Evolutionary conservation across 768 basidiomycete species (phyloP), one percentile per base, ranked within the genome.

Genomic region (Leccinum truebloodii): DNA sequence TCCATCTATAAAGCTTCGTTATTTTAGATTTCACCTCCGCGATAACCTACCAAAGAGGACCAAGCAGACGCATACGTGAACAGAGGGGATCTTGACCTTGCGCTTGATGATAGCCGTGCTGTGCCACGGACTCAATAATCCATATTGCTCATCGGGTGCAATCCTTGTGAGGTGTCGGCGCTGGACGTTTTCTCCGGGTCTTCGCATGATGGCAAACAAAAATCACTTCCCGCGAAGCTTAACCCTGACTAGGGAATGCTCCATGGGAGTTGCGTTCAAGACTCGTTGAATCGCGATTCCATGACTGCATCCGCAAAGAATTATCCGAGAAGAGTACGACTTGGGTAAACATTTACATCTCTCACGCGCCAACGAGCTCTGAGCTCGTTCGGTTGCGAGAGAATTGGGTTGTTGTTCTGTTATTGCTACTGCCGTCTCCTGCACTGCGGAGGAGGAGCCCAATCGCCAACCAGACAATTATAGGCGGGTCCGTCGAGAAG

Each of bases 81-180:
- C 59, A 54, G 20, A 64, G 59, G 63, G 68, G 68, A 69, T 69
- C 68, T 69, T 65, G 69, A 59, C 60, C 68, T 59, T 67, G 60
- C 65, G 67, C 68, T 68, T 70, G 63, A 48, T 67, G 67, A 71
- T 71, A 71, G 68, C 68, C 68, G 68, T 71, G 68, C 68, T 71
- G 68, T 69, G 68, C 67, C 55, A 46, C 67, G 68, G 69, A 2
- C 2, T 20, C 59, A 71, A 69, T 69, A 35, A 35, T 35, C 35
- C 56, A 57, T 64, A 59, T 63, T 65, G 60, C 66, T 14, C 68
- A 68, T 66, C 64, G 58, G 60, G 61, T 71, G 64, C 69, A 69
- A 68, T 59, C 4, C 60, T 65, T 65, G 57, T 69, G 68, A 69
- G 68, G 41, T 69, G 67, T 69, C 68, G 68, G 68, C 68, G 68